phyloP scores from a whole-genome alignment of 345 rosid genomes.

The Eucalyptus marginata region DNA sequence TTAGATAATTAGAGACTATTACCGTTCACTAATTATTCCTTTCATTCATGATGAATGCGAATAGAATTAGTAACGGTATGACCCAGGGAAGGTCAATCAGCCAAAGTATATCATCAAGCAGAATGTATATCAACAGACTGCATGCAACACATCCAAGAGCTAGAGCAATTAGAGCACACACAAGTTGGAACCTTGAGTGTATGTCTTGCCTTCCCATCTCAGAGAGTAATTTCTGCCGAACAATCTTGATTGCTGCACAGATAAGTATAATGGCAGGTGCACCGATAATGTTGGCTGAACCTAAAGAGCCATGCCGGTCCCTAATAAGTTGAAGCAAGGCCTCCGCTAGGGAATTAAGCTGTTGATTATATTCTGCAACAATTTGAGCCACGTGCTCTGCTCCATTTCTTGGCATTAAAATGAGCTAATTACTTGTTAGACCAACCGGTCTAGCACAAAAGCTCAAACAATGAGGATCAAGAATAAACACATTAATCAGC shows the following conservation, averaged over 20 bases:
- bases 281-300: not conserved
- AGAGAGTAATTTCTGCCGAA: too few species aligned
- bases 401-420: not conserved
- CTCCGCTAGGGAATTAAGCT: not conserved
- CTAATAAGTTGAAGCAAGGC: not conserved
- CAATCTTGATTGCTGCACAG: not conserved
- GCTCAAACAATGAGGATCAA: too few species aligned
- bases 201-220: not conserved
- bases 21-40: not conserved
- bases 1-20: not conserved
- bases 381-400: not conserved
- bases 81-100: not conserved
- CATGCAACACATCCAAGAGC: not conserved
- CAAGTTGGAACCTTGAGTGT: not conserved
- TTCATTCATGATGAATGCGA: not conserved
- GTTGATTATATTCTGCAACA: not conserved
- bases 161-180: too few species aligned
- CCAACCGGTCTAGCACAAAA: not conserved
- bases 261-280: not conserved
- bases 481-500: not conserved
- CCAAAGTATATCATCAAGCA: not conserved
- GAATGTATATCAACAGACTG: not conserved
- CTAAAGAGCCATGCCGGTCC: not conserved
- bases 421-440: not conserved
- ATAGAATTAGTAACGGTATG: not conserved